Evolutionary conservation across 1,284 basidiomycete genomes (phyloP), one percentile per base, ranked within the genome.

Genomic region (Entoloma clypeatum): DNA sequence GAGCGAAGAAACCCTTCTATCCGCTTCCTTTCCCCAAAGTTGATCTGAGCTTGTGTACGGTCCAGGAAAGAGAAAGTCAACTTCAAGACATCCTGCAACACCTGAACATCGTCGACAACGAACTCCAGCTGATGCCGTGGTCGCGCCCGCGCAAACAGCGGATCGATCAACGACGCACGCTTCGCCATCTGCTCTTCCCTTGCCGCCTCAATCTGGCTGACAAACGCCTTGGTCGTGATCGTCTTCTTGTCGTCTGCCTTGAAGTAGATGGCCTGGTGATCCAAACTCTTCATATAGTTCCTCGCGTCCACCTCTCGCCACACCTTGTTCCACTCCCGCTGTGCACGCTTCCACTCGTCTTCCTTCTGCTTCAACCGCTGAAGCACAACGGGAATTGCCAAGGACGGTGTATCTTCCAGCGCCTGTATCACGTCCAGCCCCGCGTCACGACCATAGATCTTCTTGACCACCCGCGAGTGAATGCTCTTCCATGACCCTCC

Each of bases 271-370:
- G 84, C 89, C 61, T 96, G 92, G 61, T 96, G 92, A 61, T 98
- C 95, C 50, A 98, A 74, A 34, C 86, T 87, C 72, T 93, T 94
- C 64, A 82, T 79, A 61, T 91, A 97, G 67, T 97, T 97, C 52
- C 89, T 75, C 28, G 88, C 89, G 57, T 97, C 95, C 16, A 97
- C 91, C 68, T 97, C 95, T 41, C 94, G 74, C 96, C 95, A 99
- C 36, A 98, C 91, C 60, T 95, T 92, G 69, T 98, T 97, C 96
- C 96, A 99, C 66, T 97, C 96, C 48, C 92, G 70, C 63, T 97
- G 91, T n/a, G 92, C 94, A n/a, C 91, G 78, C 66, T 94, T 96
- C 95, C 96, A 99, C 61, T 98, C 94, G 52, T 94, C 92, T 61
- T 98, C 94, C 68, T 98, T 99, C 63, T 90, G 86, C 71, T 96